phyloP scores from a whole-genome alignment of 306 rosid genomes.

The Inga leiocalycina region DNA sequence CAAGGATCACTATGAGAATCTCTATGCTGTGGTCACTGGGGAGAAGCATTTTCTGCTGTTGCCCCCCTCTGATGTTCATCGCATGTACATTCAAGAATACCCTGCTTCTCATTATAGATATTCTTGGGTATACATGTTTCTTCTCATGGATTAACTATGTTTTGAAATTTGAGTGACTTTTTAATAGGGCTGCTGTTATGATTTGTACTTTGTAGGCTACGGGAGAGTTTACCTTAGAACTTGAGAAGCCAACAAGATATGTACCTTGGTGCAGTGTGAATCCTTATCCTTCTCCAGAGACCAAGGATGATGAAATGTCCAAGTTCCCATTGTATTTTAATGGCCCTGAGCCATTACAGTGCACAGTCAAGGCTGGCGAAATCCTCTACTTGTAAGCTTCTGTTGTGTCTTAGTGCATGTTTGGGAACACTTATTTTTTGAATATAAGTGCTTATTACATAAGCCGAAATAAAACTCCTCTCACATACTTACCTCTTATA shows the following conservation, averaged over 20 bases:
- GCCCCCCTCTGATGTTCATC: slow-evolving; percentile 82
- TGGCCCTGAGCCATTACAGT: slow-evolving; percentile 66
- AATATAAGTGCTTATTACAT: no score
- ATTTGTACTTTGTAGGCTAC: slow-evolving; percentile 48
- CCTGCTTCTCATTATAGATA: slow-evolving; percentile 67
- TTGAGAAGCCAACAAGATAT: slow-evolving; percentile 59
- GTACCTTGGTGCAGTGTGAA: slow-evolving; percentile 91
- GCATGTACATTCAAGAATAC: slow-evolving; percentile 64
- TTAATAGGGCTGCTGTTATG: slow-evolving; percentile 7
- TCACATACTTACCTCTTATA: no score
- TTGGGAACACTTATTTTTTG: no score
- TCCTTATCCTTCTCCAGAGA: slow-evolving; percentile 65
- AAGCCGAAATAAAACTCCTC: no score
- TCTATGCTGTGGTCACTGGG: slow-evolving; percentile 77
- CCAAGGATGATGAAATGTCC: slow-evolving; percentile 41
- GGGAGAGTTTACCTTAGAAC: slow-evolving; percentile 61
- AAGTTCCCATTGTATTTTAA: slow-evolving; percentile 66
- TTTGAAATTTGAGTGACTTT: not conserved
- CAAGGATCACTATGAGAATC: slow-evolving; percentile 87
- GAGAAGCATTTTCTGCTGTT: slow-evolving; percentile 73
- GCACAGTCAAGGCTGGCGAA: slow-evolving; percentile 80
- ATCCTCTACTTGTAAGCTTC: slow-evolving; percentile 75
- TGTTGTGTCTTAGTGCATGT: slow-evolving; percentile 7
- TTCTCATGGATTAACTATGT: no score
- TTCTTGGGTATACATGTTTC: slow-evolving; percentile 47